Conservation (phyloP, 129 eudicot species). For the Kitagawia praeruptora region DNA sequence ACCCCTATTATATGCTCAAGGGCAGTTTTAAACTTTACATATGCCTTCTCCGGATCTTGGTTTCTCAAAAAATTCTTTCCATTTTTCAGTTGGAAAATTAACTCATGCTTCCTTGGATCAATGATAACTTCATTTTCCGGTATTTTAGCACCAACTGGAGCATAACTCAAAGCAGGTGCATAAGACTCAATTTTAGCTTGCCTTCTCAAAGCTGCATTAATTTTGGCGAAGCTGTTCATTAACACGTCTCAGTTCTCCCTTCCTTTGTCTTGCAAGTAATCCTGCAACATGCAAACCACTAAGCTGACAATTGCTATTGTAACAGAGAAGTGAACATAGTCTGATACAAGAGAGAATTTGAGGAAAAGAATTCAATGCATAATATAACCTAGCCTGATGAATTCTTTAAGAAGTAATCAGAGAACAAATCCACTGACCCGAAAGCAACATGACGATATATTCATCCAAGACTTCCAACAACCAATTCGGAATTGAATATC, state of each 20-base stretch:
- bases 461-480: neutral
- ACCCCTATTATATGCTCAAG: too few relatives aligned
- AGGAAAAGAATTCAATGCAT: neutral
- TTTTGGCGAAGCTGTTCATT: slow-evolving; percentile 96
- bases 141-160: slow-evolving; percentile 66
- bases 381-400: neutral
- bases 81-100: slow-evolving; percentile 59
- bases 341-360: neutral
- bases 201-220: slow-evolving; percentile 83
- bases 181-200: slow-evolving; percentile 99
- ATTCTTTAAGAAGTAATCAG: neutral
- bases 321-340: neutral
- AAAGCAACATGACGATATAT: neutral
- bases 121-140: slow-evolving; percentile 74
- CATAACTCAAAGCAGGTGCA: slow-evolving; percentile 91
- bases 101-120: slow-evolving; percentile 74
- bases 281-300: slow-evolving; percentile 31
- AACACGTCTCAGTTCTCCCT: slow-evolving; percentile 62
- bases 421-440: neutral
- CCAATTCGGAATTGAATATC: neutral
- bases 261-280: slow-evolving; percentile 84
- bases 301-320: neutral
- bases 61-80: slow-evolving; percentile 81
- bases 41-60: slow-evolving; percentile 76
- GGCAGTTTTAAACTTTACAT: slow-evolving; percentile 59